These are phyloP conservation scores for Pseudogymnoascus sp. DNA, from an alignment of 2,329 filamentous ascomycete genomes.

Conservation along the genomic window DNA sequence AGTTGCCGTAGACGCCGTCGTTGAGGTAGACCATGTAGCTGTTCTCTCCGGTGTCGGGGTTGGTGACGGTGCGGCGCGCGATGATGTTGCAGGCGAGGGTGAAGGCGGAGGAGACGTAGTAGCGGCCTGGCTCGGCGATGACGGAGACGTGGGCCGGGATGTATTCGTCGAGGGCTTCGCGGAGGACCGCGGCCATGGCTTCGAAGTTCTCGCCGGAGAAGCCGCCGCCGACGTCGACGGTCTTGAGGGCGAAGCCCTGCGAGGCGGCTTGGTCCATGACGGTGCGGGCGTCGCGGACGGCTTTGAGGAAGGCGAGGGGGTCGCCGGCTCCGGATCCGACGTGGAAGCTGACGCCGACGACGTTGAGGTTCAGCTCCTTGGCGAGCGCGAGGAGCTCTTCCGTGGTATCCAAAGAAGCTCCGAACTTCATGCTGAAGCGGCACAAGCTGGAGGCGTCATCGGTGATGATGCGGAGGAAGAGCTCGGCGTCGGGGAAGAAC, in stretches of 20 bases:
- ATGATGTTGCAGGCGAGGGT: conserved; percentile 95
- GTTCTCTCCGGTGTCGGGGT: conserved; percentile 56
- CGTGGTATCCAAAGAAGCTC: conserved; percentile 78
- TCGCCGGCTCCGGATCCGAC: conserved; percentile 95
- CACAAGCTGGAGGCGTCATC: conserved; percentile 94
- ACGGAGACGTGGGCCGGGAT: conserved; percentile 74
- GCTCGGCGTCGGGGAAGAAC: conserved; percentile 79
- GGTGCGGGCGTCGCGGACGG: conserved; percentile 77
- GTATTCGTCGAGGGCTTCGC: conserved; percentile 73
- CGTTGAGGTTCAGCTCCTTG: conserved; percentile 74
- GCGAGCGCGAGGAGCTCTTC: conserved; percentile 71
- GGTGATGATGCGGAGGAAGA: conserved; percentile 90
- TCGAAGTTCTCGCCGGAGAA: conserved; percentile 91
- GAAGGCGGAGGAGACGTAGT: conserved; percentile 90
- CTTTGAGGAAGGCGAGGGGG: conserved; percentile 82
- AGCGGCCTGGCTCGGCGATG: conserved; percentile 94
- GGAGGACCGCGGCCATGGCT: conserved; percentile 74
- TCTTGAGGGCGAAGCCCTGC: conserved; percentile 74
- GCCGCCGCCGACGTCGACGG: conserved; percentile 88
- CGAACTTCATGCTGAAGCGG: conserved; percentile 95
- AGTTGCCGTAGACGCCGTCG: conserved; percentile 96
- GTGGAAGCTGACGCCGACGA: conserved; percentile 95
- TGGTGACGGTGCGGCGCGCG: conserved; percentile 79
- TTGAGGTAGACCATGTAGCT: conserved; percentile 98
- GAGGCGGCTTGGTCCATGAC: conserved; percentile 81